phyloP scores from a whole-genome alignment of 345 rosid genomes.

The Eucalyptus victrix region DNA sequence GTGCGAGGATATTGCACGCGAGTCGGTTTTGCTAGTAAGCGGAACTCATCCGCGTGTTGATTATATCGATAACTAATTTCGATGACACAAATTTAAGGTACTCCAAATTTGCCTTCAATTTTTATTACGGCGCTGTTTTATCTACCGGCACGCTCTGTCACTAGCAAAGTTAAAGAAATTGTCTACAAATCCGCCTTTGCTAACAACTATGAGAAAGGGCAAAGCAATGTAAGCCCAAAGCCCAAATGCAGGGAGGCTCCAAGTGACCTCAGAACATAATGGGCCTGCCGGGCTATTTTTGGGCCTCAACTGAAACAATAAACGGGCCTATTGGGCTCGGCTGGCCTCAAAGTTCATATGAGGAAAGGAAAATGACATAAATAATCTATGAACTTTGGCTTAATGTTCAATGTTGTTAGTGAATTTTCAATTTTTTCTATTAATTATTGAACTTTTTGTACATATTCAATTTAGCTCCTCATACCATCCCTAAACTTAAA shows the following conservation, averaged over 20 bases:
- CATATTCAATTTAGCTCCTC: too few species aligned
- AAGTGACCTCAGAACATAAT: neutral
- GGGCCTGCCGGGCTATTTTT: neutral
- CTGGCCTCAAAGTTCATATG: neutral
- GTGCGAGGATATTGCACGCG: neutral
- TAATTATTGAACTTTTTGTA: rapidly evolving
- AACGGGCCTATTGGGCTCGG: neutral
- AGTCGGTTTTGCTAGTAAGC: neutral
- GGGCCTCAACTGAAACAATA: neutral
- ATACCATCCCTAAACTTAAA: rapidly evolving
- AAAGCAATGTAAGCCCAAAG: neutral
- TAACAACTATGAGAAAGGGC: neutral
- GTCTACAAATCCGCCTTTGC: neutral
- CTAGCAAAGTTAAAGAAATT: neutral
- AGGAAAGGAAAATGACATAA: neutral
- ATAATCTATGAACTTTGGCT: too few species aligned
- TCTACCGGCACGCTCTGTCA: neutral
- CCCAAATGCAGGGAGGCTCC: neutral
- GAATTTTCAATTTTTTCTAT: too few species aligned
- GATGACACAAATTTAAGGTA: neutral
- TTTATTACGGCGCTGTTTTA: neutral
- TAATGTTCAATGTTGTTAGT: rapidly evolving
- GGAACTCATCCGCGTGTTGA: neutral
- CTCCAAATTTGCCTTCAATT: neutral
- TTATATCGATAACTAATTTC: neutral